Conservation (phyloP, 306 rosid species). For the Quercus mongolica region DNA sequence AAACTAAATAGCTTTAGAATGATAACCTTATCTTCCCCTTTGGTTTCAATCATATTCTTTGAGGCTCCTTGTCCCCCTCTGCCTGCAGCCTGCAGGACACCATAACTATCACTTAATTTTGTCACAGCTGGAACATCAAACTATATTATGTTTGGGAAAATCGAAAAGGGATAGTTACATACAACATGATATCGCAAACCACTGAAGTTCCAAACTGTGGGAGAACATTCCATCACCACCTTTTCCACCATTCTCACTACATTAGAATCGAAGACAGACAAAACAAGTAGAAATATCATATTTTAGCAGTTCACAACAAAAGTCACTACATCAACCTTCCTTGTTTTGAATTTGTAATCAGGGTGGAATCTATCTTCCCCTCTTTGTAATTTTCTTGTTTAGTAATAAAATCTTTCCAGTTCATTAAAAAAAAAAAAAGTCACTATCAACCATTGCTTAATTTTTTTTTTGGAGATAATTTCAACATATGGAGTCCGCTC, state of each 20-base stretch:
- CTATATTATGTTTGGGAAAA: constrained; percentile 9
- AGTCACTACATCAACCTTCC: too few relatives aligned
- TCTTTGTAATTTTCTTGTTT: too few relatives aligned
- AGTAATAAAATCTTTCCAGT: too few relatives aligned
- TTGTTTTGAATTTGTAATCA: too few relatives aligned
- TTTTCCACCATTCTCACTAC: constrained; percentile 84
- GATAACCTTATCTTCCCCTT: constrained; percentile 76
- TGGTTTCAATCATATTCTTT: constrained; percentile 80
- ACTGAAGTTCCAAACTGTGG: constrained; percentile 82
- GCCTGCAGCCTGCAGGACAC: constrained; percentile 53
- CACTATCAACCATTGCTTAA: not conserved
- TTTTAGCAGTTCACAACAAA: not conserved
- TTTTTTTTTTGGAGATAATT: too few relatives aligned
- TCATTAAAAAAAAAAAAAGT: not conserved
- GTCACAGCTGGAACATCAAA: constrained; percentile 5
- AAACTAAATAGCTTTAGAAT: constrained; percentile 3
- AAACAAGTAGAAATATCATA: constrained; percentile 8
- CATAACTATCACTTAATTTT: constrained; percentile 18
- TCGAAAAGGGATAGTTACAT: constrained; percentile 23
- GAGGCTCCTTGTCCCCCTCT: constrained; percentile 79
- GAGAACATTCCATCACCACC: constrained; percentile 94
- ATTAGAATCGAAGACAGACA: constrained; percentile 19
- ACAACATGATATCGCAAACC: constrained; percentile 81
- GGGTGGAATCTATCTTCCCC: too few relatives aligned
- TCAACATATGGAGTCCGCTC: too few relatives aligned